Evolutionary conservation across 352 stramenopile genomes (phyloP).

Genomic region (Phytophthora pisi): DNA sequence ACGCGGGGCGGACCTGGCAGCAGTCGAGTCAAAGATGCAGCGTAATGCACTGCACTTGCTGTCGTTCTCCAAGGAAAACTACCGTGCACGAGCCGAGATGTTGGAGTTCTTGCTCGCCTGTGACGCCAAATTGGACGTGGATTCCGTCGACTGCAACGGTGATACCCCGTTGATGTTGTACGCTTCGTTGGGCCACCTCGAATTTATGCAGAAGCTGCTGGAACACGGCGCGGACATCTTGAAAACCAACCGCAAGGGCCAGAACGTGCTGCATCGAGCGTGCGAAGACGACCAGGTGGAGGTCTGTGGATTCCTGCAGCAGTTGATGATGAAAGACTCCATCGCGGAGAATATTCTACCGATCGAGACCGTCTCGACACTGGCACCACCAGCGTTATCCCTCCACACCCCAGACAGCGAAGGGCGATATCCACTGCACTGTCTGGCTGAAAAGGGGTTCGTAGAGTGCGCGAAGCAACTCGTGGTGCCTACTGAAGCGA

Average conservation of each 20-base stretch:
- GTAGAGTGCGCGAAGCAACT: conserved; percentile 61
- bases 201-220: conserved; percentile 48
- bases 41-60: conserved; percentile 65
- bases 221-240: conserved; percentile 33
- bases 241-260: conserved; percentile 32
- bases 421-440: conserved; percentile 53
- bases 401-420: conserved; percentile 40
- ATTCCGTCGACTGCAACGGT: conserved; percentile 46
- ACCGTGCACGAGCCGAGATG: conserved; percentile 50
- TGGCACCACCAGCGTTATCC: background rate
- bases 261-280: conserved; percentile 63
- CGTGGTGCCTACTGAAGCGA: conserved; percentile 22
- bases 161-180: conserved; percentile 65
- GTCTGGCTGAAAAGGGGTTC: conserved; percentile 47
- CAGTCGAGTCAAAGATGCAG: conserved; percentile 44
- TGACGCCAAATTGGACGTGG: conserved; percentile 41
- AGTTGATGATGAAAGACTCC: conserved; percentile 30
- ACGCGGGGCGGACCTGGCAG: conserved; percentile 45
- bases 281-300: conserved; percentile 72
- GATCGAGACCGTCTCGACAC: conserved; percentile 5
- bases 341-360: conserved; percentile 11
- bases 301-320: conserved; percentile 48
- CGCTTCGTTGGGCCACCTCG: conserved; percentile 52
- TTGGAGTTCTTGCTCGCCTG: conserved; percentile 57
- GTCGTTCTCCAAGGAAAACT: conserved; percentile 57